A percentile compares a stretch with the other conserved stretches of the same genome.
phyloP scores from a whole-genome alignment of 2,329 filamentous ascomycete species.

The Aureobasidium vineae region DNA sequence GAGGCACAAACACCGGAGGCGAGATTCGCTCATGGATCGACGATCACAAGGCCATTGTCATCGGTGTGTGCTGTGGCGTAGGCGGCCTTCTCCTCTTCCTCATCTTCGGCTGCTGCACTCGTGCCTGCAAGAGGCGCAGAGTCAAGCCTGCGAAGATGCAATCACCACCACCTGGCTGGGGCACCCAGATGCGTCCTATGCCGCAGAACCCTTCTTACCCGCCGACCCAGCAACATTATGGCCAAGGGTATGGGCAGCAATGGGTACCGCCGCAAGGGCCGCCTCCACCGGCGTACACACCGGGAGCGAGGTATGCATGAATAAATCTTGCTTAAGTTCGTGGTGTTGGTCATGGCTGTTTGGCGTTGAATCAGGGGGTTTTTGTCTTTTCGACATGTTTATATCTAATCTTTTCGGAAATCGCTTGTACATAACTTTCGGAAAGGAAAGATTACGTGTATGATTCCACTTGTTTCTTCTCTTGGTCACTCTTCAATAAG shows the following conservation, averaged over 20 bases:
- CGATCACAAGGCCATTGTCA: slow-evolving; percentile 75
- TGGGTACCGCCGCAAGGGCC: slow-evolving; percentile 4
- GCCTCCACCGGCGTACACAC: slow-evolving; percentile 16
- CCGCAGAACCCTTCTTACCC: not conserved
- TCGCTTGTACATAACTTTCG: not conserved
- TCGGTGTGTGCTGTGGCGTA: slow-evolving; percentile 70
- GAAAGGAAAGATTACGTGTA: not conserved
- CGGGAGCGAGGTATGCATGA: slow-evolving; percentile 12
- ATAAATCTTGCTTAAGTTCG: not conserved
- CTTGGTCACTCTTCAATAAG: too few species aligned
- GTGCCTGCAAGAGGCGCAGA: slow-evolving; percentile 49
- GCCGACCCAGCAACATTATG: slow-evolving; percentile 12
- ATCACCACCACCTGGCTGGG: slow-evolving; percentile 29
- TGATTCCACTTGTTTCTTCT: not conserved
- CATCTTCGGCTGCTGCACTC: slow-evolving; percentile 63
- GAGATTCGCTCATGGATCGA: slow-evolving; percentile 75
- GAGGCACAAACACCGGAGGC: slow-evolving; percentile 65
- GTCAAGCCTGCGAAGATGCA: slow-evolving; percentile 14
- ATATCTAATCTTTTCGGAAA: not conserved
- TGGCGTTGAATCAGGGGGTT: too few species aligned
- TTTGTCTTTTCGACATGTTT: too few species aligned
- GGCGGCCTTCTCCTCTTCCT: slow-evolving; percentile 70
- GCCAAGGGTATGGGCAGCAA: not conserved
- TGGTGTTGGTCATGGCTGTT: too few species aligned
- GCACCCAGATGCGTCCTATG: slow-evolving; percentile 21